phyloP scores from a whole-genome alignment of 2,329 filamentous ascomycete species.

The Teratosphaeria nubilosa region DNA sequence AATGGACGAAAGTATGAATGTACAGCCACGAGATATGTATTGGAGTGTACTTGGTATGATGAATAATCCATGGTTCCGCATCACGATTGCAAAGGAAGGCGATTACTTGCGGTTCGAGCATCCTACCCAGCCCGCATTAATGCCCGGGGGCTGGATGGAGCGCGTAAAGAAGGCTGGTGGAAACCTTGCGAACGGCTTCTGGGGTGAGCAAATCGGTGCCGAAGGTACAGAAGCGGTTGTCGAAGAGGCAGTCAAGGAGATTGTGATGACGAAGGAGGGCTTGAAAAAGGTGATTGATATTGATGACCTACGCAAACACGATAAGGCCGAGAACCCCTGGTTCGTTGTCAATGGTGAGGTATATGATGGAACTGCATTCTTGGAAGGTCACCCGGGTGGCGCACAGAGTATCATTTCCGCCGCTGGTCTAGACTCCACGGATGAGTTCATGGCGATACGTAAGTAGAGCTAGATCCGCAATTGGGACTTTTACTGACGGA shows the following conservation, averaged over 20 bases:
- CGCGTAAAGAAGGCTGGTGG: conserved; percentile 73
- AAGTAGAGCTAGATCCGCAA: conserved; percentile 32
- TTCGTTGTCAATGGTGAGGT: conserved; percentile 84
- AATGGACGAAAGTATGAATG: conserved; percentile 83
- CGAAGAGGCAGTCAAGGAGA: conserved; percentile 48
- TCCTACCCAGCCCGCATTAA: conserved; percentile 69
- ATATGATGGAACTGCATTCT: conserved; percentile 72
- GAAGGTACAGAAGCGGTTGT: conserved; percentile 33
- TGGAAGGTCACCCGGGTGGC: conserved; percentile 76
- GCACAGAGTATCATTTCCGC: conserved; percentile 73
- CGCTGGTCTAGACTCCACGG: conserved; percentile 71
- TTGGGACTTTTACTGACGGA: not conserved
- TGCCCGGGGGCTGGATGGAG: conserved; percentile 87
- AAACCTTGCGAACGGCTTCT: conserved; percentile 69
- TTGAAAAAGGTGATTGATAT: conserved; percentile 55
- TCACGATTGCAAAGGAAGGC: conserved; percentile 62
- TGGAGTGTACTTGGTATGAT: conserved; percentile 96
- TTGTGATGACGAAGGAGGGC: conserved; percentile 66
- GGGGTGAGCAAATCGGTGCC: conserved; percentile 62
- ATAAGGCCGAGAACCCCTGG: conserved; percentile 60
- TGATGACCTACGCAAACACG: conserved; percentile 62
- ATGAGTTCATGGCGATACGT: conserved; percentile 91
- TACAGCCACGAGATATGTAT: conserved; percentile 88
- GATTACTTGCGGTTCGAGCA: conserved; percentile 69
- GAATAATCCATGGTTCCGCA: conserved; percentile 91